A percentile compares a stretch with the other conserved stretches of the same genome.
Conservation (phyloP, 495 filamentous ascomycete species). For the Aspergillus cavernicola region DNA sequence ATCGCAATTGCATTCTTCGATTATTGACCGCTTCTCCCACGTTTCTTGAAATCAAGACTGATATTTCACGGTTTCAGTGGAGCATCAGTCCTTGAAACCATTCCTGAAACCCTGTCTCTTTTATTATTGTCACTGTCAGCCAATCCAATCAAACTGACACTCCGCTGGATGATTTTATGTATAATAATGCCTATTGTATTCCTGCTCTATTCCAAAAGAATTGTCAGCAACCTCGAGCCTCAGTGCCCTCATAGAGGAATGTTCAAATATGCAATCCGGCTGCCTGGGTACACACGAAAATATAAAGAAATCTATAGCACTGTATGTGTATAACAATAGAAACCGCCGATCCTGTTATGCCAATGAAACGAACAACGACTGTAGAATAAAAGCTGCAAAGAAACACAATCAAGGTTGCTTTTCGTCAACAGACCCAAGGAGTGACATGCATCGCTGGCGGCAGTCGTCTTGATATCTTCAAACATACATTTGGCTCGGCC, state of each 20-base stretch:
- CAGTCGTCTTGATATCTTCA: background rate
- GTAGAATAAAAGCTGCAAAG: slow-evolving; percentile 2
- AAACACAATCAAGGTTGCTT: slow-evolving; percentile 9
- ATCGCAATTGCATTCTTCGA: background rate
- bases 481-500: background rate
- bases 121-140: too few relatives aligned
- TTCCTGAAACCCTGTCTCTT: too few relatives aligned
- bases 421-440: slow-evolving; percentile 7
- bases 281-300: background rate
- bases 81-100: too few relatives aligned
- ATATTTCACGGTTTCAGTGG: too few relatives aligned
- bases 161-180: too few relatives aligned
- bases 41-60: background rate
- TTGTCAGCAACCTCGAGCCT: too few relatives aligned
- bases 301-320: slow-evolving; percentile 16
- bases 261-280: slow-evolving; percentile 9
- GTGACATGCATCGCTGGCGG: background rate
- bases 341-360: slow-evolving; percentile 16
- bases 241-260: background rate
- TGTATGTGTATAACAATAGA: slow-evolving; percentile 24
- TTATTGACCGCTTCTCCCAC: background rate
- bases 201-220: slow-evolving; percentile 4
- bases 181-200: too few relatives aligned
- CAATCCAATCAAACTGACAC: background rate
- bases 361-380: slow-evolving; percentile 5